Conservation (phyloP, 2,329 filamentous ascomycete genomes). For the Curvularia sp. region DNA sequence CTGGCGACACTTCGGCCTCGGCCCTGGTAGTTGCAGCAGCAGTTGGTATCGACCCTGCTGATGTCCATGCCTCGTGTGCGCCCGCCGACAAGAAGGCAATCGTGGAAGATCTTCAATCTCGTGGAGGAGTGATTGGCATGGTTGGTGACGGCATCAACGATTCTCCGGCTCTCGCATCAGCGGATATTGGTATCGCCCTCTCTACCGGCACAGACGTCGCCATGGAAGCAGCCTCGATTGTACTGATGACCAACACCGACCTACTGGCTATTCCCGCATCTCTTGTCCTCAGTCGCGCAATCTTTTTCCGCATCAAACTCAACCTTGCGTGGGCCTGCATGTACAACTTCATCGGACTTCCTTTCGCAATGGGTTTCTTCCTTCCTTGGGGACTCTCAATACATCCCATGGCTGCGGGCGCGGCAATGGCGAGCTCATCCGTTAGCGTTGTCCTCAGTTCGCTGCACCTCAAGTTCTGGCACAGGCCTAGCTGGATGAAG, state of each 20-base stretch:
- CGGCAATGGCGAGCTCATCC: slow-evolving; percentile 89
- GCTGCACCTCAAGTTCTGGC: slow-evolving; percentile 86
- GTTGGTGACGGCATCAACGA: slow-evolving; percentile 98
- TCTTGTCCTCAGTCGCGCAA: slow-evolving; percentile 79
- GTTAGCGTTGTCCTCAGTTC: slow-evolving; percentile 89
- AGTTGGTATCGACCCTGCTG: slow-evolving; percentile 77
- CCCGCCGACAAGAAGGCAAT: slow-evolving; percentile 92
- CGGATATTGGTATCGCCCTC: slow-evolving; percentile 92
- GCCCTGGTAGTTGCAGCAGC: slow-evolving; percentile 81
- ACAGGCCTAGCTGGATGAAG: slow-evolving; percentile 84
- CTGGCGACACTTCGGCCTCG: slow-evolving; percentile 86
- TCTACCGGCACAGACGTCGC: slow-evolving; percentile 93
- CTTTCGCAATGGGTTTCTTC: slow-evolving; percentile 97
- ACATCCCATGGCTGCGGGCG: slow-evolving; percentile 92
- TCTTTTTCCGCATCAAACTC: slow-evolving; percentile 91
- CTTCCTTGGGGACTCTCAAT: slow-evolving; percentile 85
- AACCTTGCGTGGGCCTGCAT: slow-evolving; percentile 92
- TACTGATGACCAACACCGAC: slow-evolving; percentile 91
- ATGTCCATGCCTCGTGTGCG: slow-evolving; percentile 86
- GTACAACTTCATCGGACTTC: slow-evolving; percentile 90
- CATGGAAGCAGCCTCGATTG: slow-evolving; percentile 95
- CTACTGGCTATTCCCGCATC: slow-evolving; percentile 91
- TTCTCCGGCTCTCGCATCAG: slow-evolving; percentile 90
- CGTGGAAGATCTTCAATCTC: slow-evolving; percentile 74
- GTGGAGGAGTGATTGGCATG: slow-evolving; percentile 86